Evolutionary conservation across 2,329 filamentous ascomycete genomes (phyloP).

Genomic region (Coniochaeta pulveracea): DNA sequence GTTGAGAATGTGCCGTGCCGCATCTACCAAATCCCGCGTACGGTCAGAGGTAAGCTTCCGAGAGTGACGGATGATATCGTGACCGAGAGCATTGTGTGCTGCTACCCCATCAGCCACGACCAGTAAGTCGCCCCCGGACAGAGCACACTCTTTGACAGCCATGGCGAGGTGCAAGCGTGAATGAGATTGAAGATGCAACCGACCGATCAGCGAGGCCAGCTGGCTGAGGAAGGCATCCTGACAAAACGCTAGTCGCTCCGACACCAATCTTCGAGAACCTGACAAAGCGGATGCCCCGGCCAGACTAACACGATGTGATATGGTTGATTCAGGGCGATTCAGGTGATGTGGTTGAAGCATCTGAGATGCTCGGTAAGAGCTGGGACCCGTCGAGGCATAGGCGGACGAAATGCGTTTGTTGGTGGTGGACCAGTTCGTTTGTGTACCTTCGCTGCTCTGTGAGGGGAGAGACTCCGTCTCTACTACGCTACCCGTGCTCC

Average conservation of each 20-base stretch:
- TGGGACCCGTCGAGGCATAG: constrained; percentile 16
- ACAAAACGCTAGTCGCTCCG: constrained; percentile 65
- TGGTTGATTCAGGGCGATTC: constrained; percentile 39
- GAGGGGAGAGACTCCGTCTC: constrained; percentile 21
- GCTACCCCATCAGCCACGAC: constrained; percentile 74
- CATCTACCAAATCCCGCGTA: constrained; percentile 69
- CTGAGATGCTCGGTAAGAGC: constrained; percentile 21
- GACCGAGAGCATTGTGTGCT: constrained; percentile 60
- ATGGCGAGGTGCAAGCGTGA: constrained; percentile 73
- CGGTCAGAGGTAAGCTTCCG: constrained; percentile 68
- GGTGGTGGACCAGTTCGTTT: constrained; percentile 20
- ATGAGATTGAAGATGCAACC: constrained; percentile 82
- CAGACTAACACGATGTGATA: constrained; percentile 68
- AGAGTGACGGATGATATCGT: constrained; percentile 54
- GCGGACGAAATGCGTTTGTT: constrained; percentile 36
- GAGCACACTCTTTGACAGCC: constrained; percentile 73
- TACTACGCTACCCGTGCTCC: constrained; percentile 19
- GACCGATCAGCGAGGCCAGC: constrained; percentile 85
- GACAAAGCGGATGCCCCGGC: constrained; percentile 53
- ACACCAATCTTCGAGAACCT: constrained; percentile 64
- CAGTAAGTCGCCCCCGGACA: constrained; percentile 69
- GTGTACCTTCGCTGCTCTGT: constrained; percentile 24
- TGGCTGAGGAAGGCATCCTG: constrained; percentile 87
- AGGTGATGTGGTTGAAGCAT: constrained; percentile 23
- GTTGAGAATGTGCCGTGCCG: constrained; percentile 68